phyloP scores from a whole-genome alignment of 2,329 filamentous ascomycete genomes.

The Paecilomyces sp. region DNA sequence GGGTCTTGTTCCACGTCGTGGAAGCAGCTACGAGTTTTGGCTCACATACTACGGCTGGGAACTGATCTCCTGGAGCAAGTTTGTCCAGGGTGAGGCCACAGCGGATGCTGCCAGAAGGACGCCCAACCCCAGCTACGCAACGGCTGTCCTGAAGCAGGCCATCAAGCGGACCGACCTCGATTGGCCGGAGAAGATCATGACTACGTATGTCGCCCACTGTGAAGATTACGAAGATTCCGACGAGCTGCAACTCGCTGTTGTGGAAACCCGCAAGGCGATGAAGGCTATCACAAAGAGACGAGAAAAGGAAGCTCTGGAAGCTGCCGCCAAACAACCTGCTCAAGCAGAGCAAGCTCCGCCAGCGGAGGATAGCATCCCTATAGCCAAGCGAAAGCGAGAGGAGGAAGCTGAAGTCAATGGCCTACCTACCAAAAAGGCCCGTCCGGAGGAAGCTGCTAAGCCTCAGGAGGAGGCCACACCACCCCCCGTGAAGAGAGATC shows the following conservation, averaged over 20 bases:
- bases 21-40: slow-evolving; percentile 89
- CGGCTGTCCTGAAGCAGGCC: slow-evolving; percentile 67
- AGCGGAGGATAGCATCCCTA: slow-evolving; percentile 22
- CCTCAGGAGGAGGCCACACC: slow-evolving; percentile 25
- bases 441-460: slow-evolving; percentile 31
- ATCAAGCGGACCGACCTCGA: slow-evolving; percentile 46
- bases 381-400: slow-evolving; percentile 68
- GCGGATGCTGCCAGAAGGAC: slow-evolving; percentile 49
- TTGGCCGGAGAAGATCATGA: slow-evolving; percentile 45
- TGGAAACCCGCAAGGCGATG: slow-evolving; percentile 63
- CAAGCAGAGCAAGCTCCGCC: slow-evolving; percentile 17
- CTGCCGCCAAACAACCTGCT: slow-evolving; percentile 32
- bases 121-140: slow-evolving; percentile 65
- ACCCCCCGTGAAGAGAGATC: slow-evolving; percentile 62
- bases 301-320: slow-evolving; percentile 57
- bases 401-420: slow-evolving; percentile 46
- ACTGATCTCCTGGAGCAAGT: slow-evolving; percentile 61
- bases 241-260: slow-evolving; percentile 64
- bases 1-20: slow-evolving; percentile 60
- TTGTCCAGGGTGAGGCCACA: slow-evolving; percentile 46
- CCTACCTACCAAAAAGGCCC: slow-evolving; percentile 61
- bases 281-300: slow-evolving; percentile 59
- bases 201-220: slow-evolving; percentile 50
- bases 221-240: slow-evolving; percentile 82
- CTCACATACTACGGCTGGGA: slow-evolving; percentile 88